Percentiles rank a stretch among this genome's conserved stretches.
Conservation (phyloP, 2,329 filamentous ascomycete species). For the Aspergillus quadrilineatus region DNA sequence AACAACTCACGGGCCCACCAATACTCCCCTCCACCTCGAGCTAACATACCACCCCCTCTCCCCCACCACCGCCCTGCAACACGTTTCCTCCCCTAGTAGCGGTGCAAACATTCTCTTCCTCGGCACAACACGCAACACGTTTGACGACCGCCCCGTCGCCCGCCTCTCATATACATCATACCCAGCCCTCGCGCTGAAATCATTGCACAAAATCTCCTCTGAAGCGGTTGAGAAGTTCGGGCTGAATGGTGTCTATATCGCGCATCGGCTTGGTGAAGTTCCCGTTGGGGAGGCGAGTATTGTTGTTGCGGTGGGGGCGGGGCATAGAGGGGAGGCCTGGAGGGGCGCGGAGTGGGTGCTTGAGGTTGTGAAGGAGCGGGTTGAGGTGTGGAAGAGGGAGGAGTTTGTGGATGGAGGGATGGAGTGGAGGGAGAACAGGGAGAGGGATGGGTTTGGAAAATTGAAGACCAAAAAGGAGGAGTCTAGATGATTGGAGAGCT, state of each 20-base stretch:
- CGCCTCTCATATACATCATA: slow-evolving; percentile 49
- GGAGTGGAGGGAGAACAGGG: slow-evolving; percentile 84
- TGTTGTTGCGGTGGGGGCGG: slow-evolving; percentile 78
- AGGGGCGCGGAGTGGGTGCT: slow-evolving; percentile 82
- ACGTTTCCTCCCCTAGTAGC: slow-evolving; percentile 42
- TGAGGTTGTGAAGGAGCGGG: slow-evolving; percentile 78
- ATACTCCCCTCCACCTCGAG: slow-evolving; percentile 39
- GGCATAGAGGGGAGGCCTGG: slow-evolving; percentile 85
- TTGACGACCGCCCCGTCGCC: slow-evolving; percentile 41
- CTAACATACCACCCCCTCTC: slow-evolving; percentile 35
- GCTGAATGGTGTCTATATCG: slow-evolving; percentile 72
- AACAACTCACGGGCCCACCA: slow-evolving; percentile 22
- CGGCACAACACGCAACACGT: slow-evolving; percentile 47
- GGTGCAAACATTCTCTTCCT: slow-evolving; percentile 50
- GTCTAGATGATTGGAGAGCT: slow-evolving; percentile 1
- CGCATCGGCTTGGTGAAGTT: slow-evolving; percentile 81
- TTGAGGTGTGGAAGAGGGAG: slow-evolving; percentile 96
- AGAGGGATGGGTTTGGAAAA: slow-evolving; percentile 58
- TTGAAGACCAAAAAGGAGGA: neutral
- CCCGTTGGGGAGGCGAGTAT: slow-evolving; percentile 93
- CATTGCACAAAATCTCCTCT: slow-evolving; percentile 39
- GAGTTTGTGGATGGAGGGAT: slow-evolving; percentile 72
- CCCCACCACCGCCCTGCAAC: slow-evolving; percentile 33
- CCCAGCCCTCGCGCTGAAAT: slow-evolving; percentile 43
- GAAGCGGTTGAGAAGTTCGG: slow-evolving; percentile 57